Base-by-base conservation (phyloP, 352 stramenopile genomes). In the Peronosclerospora sorghi region DNA sequence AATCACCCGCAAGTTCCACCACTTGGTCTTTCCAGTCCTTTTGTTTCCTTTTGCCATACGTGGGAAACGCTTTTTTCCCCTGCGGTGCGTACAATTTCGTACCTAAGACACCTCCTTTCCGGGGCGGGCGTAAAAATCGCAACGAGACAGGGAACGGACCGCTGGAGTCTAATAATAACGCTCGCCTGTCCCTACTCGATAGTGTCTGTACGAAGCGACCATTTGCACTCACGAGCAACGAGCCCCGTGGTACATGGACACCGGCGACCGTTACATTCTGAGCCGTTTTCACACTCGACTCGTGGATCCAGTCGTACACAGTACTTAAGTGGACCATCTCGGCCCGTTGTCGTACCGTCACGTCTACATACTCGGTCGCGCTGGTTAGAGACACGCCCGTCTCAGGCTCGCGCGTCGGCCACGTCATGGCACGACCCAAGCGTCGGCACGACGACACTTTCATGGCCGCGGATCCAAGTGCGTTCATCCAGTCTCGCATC, bases 151-250 rank as follows among this genome's bases (percentile, higher is more conserved):
- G 65, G 9, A 78, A 39, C 5, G 56, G 18, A 2, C 42, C 58
- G 1, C 56, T 59, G 0, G 46, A 51, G 6, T 67, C 48, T 13
- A 86, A 45, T 14, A 86, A 39, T 41, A 80, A 48, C 15, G 54
- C 54, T 15, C 36, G 41, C 14, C 80, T 59, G 41, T 79, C 65
- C 4, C 65, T 50, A 12, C 65, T 48, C 8, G 45, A 63, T 21
- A 86, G 45, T 7, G 71, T 84, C 43, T 86, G 69, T 20, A 86
- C 49, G 5, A 58, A 74, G 30, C 82, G 64, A 0, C 69, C 71
- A 49, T 83, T 82, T 20, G 64, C 55, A 32, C 71, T 73, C 2
- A 86, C 64, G 5, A 86, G 45, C 37, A 86, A 59, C 1, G 71
- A 79, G 1, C 74, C 74, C 32, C 72, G 47, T 0, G 61, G 61